Evolutionary conservation across 2,329 filamentous ascomycete species (phyloP).

Genomic region (Dactylonectria macrodidyma): DNA sequence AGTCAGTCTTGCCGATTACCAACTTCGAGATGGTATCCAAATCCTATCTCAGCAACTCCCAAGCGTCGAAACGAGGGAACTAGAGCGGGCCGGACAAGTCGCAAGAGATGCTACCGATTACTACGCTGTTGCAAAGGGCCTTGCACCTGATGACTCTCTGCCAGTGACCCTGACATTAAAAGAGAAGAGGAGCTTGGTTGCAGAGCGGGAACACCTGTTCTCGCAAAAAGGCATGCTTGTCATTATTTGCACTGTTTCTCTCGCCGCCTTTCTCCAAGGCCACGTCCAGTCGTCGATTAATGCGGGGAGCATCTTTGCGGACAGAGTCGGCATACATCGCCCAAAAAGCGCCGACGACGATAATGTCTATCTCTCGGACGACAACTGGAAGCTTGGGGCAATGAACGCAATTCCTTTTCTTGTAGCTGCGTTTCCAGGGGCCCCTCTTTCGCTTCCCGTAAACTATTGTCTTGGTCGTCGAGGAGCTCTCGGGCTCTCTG

Average conservation of each 20-base stretch:
- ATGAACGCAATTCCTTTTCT: slow-evolving; percentile 59
- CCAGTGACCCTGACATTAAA: background rate
- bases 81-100: background rate
- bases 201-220: slow-evolving; percentile 7
- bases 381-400: slow-evolving; percentile 57
- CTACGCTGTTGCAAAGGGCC: background rate
- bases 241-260: slow-evolving; percentile 53
- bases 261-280: slow-evolving; percentile 60
- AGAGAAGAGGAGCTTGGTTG: background rate
- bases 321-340: slow-evolving; percentile 31
- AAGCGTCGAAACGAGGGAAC: background rate
- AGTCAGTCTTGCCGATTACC: background rate
- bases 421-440: slow-evolving; percentile 56
- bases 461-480: slow-evolving; percentile 59
- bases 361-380: background rate
- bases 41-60: background rate
- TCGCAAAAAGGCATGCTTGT: slow-evolving; percentile 36
- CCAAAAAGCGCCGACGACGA: background rate
- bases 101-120: background rate
- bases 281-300: slow-evolving; percentile 60
- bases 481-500: slow-evolving; percentile 58
- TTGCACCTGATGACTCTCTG: background rate
- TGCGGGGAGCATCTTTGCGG: slow-evolving; percentile 52
- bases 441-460: slow-evolving; percentile 57
- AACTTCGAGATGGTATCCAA: background rate